phyloP scores from a whole-genome alignment of 148 eudicot genomes.

The Drosera capensis region DNA sequence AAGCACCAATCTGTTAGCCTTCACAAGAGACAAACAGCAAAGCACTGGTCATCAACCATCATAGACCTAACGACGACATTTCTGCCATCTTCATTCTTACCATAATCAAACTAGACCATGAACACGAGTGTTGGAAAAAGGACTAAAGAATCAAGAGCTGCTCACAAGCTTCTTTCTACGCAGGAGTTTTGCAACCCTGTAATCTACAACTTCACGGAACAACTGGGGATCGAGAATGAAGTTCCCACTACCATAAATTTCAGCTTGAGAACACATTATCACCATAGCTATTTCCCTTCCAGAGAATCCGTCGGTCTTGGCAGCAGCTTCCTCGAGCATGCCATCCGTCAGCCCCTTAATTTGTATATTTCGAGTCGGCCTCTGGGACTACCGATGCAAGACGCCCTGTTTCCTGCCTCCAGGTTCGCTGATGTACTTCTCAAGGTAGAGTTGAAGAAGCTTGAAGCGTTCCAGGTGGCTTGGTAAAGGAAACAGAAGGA shows the following conservation, averaged over 20 bases:
- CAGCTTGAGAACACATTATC: slow-evolving; percentile 95
- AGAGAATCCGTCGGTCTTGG: slow-evolving; percentile 79
- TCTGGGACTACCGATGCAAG: slow-evolving; percentile 35
- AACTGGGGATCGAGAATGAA: slow-evolving; percentile 67
- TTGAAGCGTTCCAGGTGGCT: slow-evolving; percentile 86
- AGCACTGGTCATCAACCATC: no score
- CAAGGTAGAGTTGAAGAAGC: slow-evolving; percentile 67
- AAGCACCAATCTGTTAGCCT: no score
- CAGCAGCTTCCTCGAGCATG: slow-evolving; percentile 70
- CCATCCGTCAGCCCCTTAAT: slow-evolving; percentile 69
- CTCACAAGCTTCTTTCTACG: slow-evolving; percentile 57
- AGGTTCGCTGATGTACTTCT: slow-evolving; percentile 81
- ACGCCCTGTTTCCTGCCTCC: slow-evolving; percentile 56
- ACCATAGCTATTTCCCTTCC: slow-evolving; percentile 97
- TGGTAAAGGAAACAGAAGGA: slow-evolving; percentile 85
- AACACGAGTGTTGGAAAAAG: no score
- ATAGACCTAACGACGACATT: no score
- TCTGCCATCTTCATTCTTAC: no score
- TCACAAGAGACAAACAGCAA: no score
- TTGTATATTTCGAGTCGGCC: slow-evolving; percentile 67
- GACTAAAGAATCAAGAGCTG: slow-evolving; percentile 3
- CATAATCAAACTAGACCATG: no score
- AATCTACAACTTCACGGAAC: slow-evolving; percentile 90
- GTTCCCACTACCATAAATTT: slow-evolving; percentile 82
- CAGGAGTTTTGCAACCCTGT: slow-evolving; percentile 93